Conservation (phyloP, 306 rosid species). For the cucumber (Cucumis sativus) region DNA sequence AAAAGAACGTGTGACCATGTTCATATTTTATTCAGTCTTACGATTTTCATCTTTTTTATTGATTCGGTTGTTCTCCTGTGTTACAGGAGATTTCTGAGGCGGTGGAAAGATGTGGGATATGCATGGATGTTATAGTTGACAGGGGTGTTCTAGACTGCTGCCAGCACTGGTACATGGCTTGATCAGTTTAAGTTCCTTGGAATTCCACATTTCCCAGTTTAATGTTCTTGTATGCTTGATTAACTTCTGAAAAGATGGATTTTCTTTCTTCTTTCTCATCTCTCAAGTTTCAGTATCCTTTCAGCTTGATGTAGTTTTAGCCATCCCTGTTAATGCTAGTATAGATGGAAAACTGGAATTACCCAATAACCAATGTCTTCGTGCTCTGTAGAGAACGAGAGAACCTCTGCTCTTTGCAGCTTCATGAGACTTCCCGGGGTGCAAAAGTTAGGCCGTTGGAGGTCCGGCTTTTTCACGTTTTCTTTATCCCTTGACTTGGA, state of each 20-base stretch:
- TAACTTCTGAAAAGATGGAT: not conserved
- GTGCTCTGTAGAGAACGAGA: not conserved
- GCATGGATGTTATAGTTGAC: slow-evolving; percentile 81
- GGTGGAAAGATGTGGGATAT: slow-evolving; percentile 83
- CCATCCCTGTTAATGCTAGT: not conserved
- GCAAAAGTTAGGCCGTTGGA: not conserved
- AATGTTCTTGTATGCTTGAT: not conserved
- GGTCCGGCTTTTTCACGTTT: not conserved
- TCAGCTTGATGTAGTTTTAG: not conserved
- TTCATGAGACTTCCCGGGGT: not conserved
- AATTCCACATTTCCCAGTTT: not conserved
- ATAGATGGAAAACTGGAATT: not conserved
- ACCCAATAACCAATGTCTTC: not conserved
- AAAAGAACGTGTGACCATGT: not conserved
- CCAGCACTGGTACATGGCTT: slow-evolving; percentile 61
- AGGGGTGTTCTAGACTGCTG: slow-evolving; percentile 97
- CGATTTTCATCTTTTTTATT: not conserved
- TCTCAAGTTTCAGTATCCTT: not conserved
- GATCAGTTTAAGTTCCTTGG: not conserved
- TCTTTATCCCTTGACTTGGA: not conserved
- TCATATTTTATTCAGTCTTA: not conserved
- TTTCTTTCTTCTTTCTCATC: not conserved
- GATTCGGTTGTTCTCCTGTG: not conserved
- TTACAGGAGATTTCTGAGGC: slow-evolving; percentile 49
- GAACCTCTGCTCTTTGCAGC: not conserved